Evolutionary conservation across 2,329 filamentous ascomycete genomes (phyloP), one percentile per base, ranked within the genome.

Genomic region (Anisogramma anomala): DNA sequence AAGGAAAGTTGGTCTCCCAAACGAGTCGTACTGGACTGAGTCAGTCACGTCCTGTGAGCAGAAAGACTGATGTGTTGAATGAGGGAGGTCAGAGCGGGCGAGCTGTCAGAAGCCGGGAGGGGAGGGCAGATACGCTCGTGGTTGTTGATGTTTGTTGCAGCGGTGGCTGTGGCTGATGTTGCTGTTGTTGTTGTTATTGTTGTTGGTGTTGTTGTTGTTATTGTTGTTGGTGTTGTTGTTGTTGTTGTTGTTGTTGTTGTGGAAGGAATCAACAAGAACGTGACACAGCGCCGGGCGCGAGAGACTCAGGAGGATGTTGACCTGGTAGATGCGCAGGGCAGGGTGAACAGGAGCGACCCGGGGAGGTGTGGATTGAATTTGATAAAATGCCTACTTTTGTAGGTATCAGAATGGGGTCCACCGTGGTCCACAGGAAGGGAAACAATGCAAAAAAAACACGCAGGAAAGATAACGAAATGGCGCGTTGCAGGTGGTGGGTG

Each of bases 31-130:
- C 45, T 36, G 41, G 32, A 40, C 41, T 40, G 35, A 20, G 30
- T 32, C 33, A 23, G 22, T 23, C 22, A 23, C 9, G 22, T 23
- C 22, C 6, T 23, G 9, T 23, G 9, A 23, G 9, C 22, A 6
- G 9, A 23, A 5, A 23, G 48, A 45, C n/a, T n/a, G n/a, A n/a
- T n/a, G n/a, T n/a, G n/a, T n/a, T n/a, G n/a, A n/a, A n/a, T n/a
- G n/a, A n/a, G n/a, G n/a, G n/a, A n/a, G n/a, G n/a, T n/a, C n/a
- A 41, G 48, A 49, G 50, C 45, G 52, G 48, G 56, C 56, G 36
- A 38, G 26, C 14, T 25, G 14, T 15, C 27, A 30, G 31, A 27
- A 17, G 11, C 25, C 34, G 27, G 8, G 13, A 18, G 32, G 7
- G 31, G 11, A 23, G n/a, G 19, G 11, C 19, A 26, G 23, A 31